Percentiles rank a stretch among this genome's conserved stretches.
Evolutionary conservation across 345 rosid species (phyloP).

Genomic region (Arabidopsis arenosa): DNA sequence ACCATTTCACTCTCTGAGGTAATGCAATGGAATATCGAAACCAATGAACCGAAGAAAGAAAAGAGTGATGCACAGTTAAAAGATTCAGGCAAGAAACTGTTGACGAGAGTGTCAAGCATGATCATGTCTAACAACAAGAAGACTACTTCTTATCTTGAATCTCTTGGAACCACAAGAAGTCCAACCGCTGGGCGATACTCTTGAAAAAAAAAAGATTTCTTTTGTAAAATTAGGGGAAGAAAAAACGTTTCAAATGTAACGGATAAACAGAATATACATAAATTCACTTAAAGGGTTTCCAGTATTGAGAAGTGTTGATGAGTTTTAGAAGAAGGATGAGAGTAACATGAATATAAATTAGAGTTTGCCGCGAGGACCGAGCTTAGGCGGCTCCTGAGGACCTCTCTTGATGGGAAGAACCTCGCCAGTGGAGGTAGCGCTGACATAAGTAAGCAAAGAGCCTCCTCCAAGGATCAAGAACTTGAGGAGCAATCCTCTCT

Average conservation of each 20-base stretch:
- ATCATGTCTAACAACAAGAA: conserved; percentile 51
- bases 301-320: conserved; percentile 34
- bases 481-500: conserved; percentile 94
- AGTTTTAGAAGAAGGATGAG: conserved; percentile 21
- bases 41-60: conserved; percentile 36
- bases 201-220: not conserved
- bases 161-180: conserved; percentile 67
- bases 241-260: conserved; percentile 31
- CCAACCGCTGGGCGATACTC: conserved; percentile 53
- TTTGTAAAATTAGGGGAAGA: conserved; percentile 33
- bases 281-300: conserved; percentile 13
- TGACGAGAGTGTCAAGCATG: conserved; percentile 49
- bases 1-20: conserved; percentile 57
- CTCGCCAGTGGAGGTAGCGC: conserved; percentile 73
- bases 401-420: conserved; percentile 93
- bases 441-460: conserved; percentile 67
- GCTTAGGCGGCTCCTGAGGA: conserved; percentile 93
- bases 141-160: conserved; percentile 63
- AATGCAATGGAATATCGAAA: conserved; percentile 64
- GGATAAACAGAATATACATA: conserved; percentile 43
- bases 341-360: conserved; percentile 40
- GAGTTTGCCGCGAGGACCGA: conserved; percentile 92
- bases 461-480: conserved; percentile 93
- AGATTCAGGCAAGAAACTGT: conserved; percentile 51
- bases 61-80: conserved; percentile 29